Evolutionary conservation across 1,284 basidiomycete genomes (phyloP), one percentile per base, ranked within the genome.

Genomic region (Blastosporella zonata): DNA sequence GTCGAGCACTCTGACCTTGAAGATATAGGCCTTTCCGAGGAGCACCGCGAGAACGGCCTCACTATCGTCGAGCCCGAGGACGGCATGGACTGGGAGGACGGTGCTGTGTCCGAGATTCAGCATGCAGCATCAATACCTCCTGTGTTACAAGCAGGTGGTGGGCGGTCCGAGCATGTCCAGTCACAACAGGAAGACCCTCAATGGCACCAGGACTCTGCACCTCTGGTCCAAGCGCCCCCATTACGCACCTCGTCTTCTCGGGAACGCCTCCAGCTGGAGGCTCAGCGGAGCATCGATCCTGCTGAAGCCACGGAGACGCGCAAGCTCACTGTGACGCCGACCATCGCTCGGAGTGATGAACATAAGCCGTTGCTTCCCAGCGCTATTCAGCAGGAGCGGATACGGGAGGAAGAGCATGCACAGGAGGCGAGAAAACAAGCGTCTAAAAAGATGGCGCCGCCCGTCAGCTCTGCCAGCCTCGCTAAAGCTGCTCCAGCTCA

Each of bases 271-370:
- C 53, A 59, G 33, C 53, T 59, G 33, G 61, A 62, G 28, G 49
- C 48, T 17, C 49, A 59, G 2, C 66, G 70, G 33, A 61, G 65
- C 41, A 60, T 77, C 54, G 84, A 87, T 62, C 80, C 78, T 7
- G 69, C 74, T 0, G 74, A 82, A 43, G 74, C 64, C 2, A 79
- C 71, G 1, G 89, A 87, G 58, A 90, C 89, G 2, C 75, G 78
- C 47, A 84, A 89, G 56, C 72, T 92, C 49, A 84, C 83, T 1
- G 84, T 79, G 43, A 93, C 90, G 0, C 91, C 91, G 1, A 70
- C 78, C 1, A 82, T 93, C 31, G 87, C 83, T 10, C 79, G 82
- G 7, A 80, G 74, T 17, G 63, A 63, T 1, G 50, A 52, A 33
- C 51, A 22, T 10, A 57, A 52, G 41, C 53, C 55, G 3, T 53